These are phyloP conservation scores for Laburnicola sp. DNA, from an alignment of 2,329 filamentous ascomycete species.

Conservation along the genomic window DNA sequence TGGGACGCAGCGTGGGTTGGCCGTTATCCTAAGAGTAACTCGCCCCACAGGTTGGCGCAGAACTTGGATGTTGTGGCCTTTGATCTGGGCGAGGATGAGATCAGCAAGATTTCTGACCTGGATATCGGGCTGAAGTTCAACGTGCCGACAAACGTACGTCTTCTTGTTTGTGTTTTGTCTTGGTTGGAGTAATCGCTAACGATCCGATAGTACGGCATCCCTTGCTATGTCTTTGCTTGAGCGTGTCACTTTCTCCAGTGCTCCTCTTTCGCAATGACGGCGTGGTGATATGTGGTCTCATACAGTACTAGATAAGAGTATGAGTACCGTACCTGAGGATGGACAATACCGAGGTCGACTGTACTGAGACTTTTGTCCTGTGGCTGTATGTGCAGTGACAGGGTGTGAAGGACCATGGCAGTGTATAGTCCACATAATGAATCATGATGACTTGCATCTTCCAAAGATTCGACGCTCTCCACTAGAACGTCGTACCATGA, in stretches of 20 bases:
- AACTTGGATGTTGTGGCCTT: slow-evolving; percentile 41
- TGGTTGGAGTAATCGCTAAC: slow-evolving; percentile 18
- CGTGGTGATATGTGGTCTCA: neutral
- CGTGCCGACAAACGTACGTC: slow-evolving; percentile 40
- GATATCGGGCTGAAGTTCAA: slow-evolving; percentile 42
- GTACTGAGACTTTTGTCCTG: neutral
- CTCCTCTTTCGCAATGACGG: neutral
- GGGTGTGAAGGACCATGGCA: slow-evolving; percentile 5
- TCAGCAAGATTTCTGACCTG: slow-evolving; percentile 35
- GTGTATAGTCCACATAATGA: neutral
- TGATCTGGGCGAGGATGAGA: slow-evolving; percentile 34
- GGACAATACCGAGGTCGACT: no score
- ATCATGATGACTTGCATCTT: neutral
- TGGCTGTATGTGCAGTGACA: slow-evolving; percentile 1
- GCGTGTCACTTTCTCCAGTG: neutral
- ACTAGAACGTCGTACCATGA: no score
- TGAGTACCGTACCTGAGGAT: no score
- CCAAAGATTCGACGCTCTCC: no score
- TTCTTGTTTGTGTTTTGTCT: neutral
- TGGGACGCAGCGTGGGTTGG: slow-evolving; percentile 72
- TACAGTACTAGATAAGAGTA: neutral
- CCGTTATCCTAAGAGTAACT: slow-evolving; percentile 45
- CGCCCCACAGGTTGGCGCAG: slow-evolving; percentile 33
- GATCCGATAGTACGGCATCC: slow-evolving; percentile 38
- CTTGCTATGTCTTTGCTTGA: slow-evolving; percentile 42